These are phyloP conservation scores for Leishmania lainsoni DNA, from an alignment of 208 protist species.

Conservation along the genomic window DNA sequence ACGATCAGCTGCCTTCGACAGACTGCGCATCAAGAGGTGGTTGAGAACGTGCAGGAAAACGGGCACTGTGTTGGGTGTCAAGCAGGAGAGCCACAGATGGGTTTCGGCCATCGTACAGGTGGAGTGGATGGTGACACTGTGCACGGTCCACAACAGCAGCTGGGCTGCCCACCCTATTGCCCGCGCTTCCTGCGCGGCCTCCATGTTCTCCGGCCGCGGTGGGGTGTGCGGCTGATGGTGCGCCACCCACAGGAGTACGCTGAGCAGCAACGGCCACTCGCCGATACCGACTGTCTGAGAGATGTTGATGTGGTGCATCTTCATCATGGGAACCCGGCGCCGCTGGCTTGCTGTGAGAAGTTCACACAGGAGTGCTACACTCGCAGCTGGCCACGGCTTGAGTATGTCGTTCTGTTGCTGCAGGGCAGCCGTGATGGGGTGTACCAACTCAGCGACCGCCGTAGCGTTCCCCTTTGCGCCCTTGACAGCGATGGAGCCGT, in stretches of 20 bases:
- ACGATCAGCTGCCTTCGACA: slow-evolving; percentile 86
- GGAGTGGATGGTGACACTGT: slow-evolving; percentile 80
- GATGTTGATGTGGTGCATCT: slow-evolving; percentile 90
- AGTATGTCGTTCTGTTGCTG: slow-evolving; percentile 48
- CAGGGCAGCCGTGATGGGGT: slow-evolving; percentile 54
- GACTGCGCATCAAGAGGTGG: slow-evolving; percentile 77
- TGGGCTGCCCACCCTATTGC: slow-evolving; percentile 74
- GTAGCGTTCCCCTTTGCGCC: background rate
- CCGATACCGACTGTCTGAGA: slow-evolving; percentile 39
- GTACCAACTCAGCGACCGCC: background rate
- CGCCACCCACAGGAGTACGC: slow-evolving; percentile 78
- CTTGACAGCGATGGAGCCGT: background rate
- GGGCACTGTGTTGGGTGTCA: slow-evolving; percentile 68
- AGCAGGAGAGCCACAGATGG: slow-evolving; percentile 59
- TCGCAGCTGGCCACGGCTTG: slow-evolving; percentile 31
- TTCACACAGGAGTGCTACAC: slow-evolving; percentile 70
- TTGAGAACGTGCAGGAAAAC: slow-evolving; percentile 87
- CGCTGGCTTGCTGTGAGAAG: slow-evolving; percentile 66
- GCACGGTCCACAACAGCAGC: slow-evolving; percentile 83
- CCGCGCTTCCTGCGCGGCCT: slow-evolving; percentile 19
- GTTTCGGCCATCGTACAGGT: slow-evolving; percentile 74
- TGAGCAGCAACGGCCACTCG: slow-evolving; percentile 87
- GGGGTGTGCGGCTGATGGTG: slow-evolving; percentile 24
- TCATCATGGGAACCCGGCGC: slow-evolving; percentile 73
- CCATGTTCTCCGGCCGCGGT: background rate